These are phyloP conservation scores for Fusarium acutatum DNA, from an alignment of 2,329 filamentous ascomycete genomes.

Conservation along the genomic window DNA sequence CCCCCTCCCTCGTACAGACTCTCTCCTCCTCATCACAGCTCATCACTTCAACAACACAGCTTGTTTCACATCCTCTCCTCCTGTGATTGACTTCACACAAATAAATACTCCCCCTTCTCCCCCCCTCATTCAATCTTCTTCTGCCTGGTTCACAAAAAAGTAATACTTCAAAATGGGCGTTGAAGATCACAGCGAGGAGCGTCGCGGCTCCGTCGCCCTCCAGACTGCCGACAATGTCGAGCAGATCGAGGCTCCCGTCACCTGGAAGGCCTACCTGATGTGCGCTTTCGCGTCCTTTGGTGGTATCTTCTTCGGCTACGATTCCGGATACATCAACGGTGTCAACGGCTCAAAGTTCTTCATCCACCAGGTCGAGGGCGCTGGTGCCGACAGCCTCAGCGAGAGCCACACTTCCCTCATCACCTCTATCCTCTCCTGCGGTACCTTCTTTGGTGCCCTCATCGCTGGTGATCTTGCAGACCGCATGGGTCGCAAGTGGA, in stretches of 20 bases:
- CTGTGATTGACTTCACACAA: conserved; percentile 21
- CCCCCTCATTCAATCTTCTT: not conserved
- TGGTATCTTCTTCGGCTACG: conserved; percentile 82
- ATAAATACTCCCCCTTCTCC: not conserved
- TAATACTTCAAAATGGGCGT: conserved; percentile 33
- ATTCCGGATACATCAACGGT: conserved; percentile 79
- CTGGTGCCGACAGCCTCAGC: conserved; percentile 45
- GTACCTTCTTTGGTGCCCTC: conserved; percentile 81
- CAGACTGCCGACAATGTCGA: conserved; percentile 60
- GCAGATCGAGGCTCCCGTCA: conserved; percentile 73
- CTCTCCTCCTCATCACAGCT: conserved; percentile 33
- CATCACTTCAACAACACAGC: conserved; percentile 19
- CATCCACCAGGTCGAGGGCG: conserved; percentile 59
- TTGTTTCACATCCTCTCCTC: not conserved
- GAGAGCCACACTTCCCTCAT: conserved; percentile 64
- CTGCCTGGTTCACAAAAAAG: conserved; percentile 3
- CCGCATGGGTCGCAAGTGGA: conserved; percentile 75
- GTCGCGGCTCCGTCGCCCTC: conserved; percentile 46
- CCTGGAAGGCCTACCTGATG: conserved; percentile 73
- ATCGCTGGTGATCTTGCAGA: conserved; percentile 82
- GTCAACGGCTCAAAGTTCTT: conserved; percentile 64
- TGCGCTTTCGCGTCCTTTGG: conserved; percentile 77
- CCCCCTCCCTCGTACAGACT: conserved; percentile 34
- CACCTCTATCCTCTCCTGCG: conserved; percentile 78
- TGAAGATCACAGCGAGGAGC: conserved; percentile 32